Base-by-base conservation (phyloP, 108 stramenopile species). In the Fistulifera solaris region DNA sequence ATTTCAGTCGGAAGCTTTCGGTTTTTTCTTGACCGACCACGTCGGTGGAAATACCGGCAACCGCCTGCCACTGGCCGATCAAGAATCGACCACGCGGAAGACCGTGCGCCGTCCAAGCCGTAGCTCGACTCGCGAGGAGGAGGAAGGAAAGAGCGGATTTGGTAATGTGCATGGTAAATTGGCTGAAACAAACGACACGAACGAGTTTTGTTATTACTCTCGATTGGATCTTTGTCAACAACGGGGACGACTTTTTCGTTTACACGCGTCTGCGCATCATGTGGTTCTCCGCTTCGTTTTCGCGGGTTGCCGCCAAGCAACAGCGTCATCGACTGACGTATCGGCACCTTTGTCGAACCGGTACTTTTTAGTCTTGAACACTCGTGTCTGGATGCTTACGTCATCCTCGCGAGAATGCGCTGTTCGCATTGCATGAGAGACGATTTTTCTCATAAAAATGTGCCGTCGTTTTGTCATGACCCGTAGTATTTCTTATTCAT, bases 1-100 rank as follows among this genome's bases (percentile, higher is more conserved):
- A 87, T 43, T 80, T 65, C 7, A 87, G 68, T 35, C 89, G 85
- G 71, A 92, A 92, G 27, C 81, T 85, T 68, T 92, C 89, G 27
- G 89, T 92, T 41, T 73, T 67, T 8, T 56, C 66, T 47, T 92
- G 83, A 28, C 89, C 89, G 13, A 62, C 49, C 17, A 56, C 60
- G 40, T 77, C 61, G 25, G 87, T 89, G 58, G 72, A 43, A 57
- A 70, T 61, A 35, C 62, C 38, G 58, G 56, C 49, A 14, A 63
- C n/a, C 6, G 62, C 13, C 38, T 43, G 21, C 67, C 28, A 60
- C 47, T 47, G 40, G 47, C 49, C 21, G 61, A 40, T 42, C 42
- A 51, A 31, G 61, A 63, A 15, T 47, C 27, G 45, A 53, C 38
- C 44, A 50, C 58, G 58, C 61, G 70, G 44, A 48, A 46, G 18